These are phyloP conservation scores for Diaporthe batatas DNA, from an alignment of 2,329 filamentous ascomycete species.

Conservation along the genomic window DNA sequence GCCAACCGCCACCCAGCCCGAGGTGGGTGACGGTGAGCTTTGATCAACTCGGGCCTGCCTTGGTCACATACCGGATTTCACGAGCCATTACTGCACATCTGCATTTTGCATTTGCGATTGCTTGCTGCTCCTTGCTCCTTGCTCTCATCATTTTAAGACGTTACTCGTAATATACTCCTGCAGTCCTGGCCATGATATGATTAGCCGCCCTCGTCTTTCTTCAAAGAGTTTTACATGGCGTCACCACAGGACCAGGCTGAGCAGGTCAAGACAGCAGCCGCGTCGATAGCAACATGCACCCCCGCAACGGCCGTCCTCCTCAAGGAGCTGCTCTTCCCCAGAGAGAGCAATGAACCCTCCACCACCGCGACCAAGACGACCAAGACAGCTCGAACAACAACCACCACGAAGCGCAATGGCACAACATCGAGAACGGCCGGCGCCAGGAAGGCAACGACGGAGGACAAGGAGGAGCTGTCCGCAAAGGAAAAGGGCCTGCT, in stretches of 20 bases:
- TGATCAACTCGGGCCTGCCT: not conserved
- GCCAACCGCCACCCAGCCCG: conserved; percentile 15
- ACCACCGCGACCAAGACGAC: conserved; percentile 44
- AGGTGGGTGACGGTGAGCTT: conserved; percentile 9
- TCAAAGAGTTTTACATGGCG: conserved; percentile 53
- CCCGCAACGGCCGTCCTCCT: conserved; percentile 59
- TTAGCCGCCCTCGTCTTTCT: conserved; percentile 45
- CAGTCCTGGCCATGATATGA: conserved; percentile 52
- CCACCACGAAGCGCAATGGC: conserved; percentile 46
- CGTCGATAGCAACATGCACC: conserved; percentile 62
- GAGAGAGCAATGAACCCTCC: conserved; percentile 45
- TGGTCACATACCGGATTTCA: conserved; percentile 7
- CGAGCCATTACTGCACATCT: conserved; percentile 10
- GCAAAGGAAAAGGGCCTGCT: conserved; percentile 74
- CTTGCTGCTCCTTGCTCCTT: conserved; percentile 43
- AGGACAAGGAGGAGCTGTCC: conserved; percentile 59
- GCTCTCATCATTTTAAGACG: conserved; percentile 28
- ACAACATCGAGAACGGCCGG: conserved; percentile 48
- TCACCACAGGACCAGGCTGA: conserved; percentile 57
- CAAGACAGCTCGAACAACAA: conserved; percentile 45
- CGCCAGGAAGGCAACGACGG: conserved; percentile 47
- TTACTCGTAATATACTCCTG: conserved; percentile 47
- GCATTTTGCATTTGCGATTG: conserved; percentile 27
- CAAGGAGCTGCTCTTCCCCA: conserved; percentile 59
- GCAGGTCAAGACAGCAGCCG: conserved; percentile 61